Conservation (phyloP, 345 rosid genomes). For the Turnera subulata region DNA sequence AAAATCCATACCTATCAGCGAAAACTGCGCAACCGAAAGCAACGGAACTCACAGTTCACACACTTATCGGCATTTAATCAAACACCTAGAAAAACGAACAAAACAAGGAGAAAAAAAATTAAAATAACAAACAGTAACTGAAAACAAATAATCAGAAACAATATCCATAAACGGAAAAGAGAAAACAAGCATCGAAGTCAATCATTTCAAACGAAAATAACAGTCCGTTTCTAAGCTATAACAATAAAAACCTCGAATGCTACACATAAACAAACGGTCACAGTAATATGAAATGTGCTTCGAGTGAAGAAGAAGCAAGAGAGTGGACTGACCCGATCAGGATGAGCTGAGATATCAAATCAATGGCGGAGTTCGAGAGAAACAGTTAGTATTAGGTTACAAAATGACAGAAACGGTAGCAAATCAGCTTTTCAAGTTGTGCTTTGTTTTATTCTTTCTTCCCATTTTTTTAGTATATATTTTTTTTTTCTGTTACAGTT, state of each 20-base stretch:
- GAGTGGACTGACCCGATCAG: slow-evolving; percentile 32
- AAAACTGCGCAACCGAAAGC: slow-evolving; percentile 4
- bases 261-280: too few relatives aligned
- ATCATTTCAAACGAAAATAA: too few relatives aligned
- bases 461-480: neutral
- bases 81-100: slow-evolving; percentile 33
- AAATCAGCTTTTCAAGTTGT: neutral
- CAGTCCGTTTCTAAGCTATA: too few relatives aligned
- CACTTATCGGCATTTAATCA: slow-evolving; percentile 32
- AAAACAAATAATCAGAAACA: too few relatives aligned
- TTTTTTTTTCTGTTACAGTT: neutral
- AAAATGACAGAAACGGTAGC: slow-evolving; percentile 24
- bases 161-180: neutral
- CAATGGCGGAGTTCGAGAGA: slow-evolving; percentile 27
- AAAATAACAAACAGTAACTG: neutral
- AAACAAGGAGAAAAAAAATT: neutral
- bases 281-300: too few relatives aligned
- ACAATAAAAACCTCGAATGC: too few relatives aligned
- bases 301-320: neutral
- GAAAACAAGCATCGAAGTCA: neutral
- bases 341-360: slow-evolving; percentile 13
- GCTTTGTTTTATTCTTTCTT: slow-evolving; percentile 1
- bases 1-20: slow-evolving; percentile 44
- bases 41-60: slow-evolving; percentile 12
- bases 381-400: slow-evolving; percentile 4